phyloP scores from a whole-genome alignment of 192 early-diverging fungal species.

The Radiomyces spectabilis region DNA sequence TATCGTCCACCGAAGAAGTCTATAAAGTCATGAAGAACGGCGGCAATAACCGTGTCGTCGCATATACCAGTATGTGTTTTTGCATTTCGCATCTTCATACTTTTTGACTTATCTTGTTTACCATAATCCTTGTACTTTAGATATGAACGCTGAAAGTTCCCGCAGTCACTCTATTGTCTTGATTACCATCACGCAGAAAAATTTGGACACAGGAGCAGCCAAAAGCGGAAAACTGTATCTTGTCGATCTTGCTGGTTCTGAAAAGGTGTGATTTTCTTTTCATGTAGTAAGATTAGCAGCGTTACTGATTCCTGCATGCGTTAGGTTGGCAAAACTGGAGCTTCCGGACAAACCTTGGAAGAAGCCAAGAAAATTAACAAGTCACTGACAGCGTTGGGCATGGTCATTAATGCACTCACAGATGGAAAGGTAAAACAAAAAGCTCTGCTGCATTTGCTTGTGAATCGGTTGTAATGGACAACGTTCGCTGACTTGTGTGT shows the following conservation, averaged over 20 bases:
- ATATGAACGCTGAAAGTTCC: conserved; percentile 99
- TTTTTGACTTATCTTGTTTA: too few relatives aligned
- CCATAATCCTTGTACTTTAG: conserved; percentile 37
- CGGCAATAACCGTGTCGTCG: conserved; percentile 80
- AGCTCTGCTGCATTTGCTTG: background rate
- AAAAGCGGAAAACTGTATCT: conserved; percentile 90
- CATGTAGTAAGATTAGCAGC: too few relatives aligned
- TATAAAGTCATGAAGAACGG: conserved; percentile 97
- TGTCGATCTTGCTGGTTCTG: conserved; percentile 98
- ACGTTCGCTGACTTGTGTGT: background rate
- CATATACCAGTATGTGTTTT: conserved; percentile 85
- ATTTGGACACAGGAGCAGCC: conserved; percentile 78
- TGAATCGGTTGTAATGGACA: background rate
- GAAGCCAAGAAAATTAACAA: conserved; percentile 99
- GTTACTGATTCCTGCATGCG: too few relatives aligned
- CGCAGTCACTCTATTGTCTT: conserved; percentile 98
- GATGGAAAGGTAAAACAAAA: conserved; percentile 81
- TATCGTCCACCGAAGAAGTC: conserved; percentile 87
- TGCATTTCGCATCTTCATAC: too few relatives aligned
- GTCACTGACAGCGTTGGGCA: conserved; percentile 93
- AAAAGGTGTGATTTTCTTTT: conserved; percentile 93
- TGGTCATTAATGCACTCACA: conserved; percentile 98
- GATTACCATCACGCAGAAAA: conserved; percentile 93
- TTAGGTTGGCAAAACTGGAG: conserved; percentile 87
- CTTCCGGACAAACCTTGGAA: conserved; percentile 93